Base-by-base conservation (phyloP, 495 filamentous ascomycete species). In the Neurospora sp. region DNA sequence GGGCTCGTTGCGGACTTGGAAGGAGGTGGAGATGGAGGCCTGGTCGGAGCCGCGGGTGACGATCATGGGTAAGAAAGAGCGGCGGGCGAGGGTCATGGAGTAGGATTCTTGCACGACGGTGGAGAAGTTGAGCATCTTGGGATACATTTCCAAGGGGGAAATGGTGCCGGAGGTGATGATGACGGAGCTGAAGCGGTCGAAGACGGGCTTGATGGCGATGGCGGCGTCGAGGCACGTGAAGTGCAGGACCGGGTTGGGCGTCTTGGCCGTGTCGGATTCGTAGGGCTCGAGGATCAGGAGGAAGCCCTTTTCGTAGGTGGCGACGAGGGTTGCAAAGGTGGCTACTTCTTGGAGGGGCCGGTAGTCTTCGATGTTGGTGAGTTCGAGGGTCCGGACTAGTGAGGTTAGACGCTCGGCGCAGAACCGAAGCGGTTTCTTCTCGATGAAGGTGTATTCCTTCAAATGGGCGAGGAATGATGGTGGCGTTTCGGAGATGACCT, bases 151-250 rank as follows among this genome's bases (percentile, higher is more conserved):
- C 5, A 99, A 81, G 0, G 96, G 96, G 0, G 96, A 98, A 70
- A 99, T 91, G 4, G 96, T 99, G 22, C 96, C 96, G 0, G 96
- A 98, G 6, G 96, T 99, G 80, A 99, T 98, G 81, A 99, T 94
- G 71, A 99, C 96, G 8, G 96, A 98, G 78, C 90, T 92, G 81
- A 99, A 99, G 41, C 96, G 91, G 71, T 99, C 96, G 78, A 98
- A 96, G 10, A 99, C 94, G 2, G 96, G 96, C 77, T 94, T 97
- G 80, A 99, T 98, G 68, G 96, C 96, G 73, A 99, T 99, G 5
- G 96, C 96, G 18, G 96, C 96, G 83, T 99, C 96, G 35, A 99
- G 86, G 76, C 96, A 99, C 11, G 94, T 94, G 78, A 98, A 97
- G 78, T 99, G 96, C 3, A 99, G 84, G 35, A 98, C 89, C 0